Evolutionary conservation across 805 yeast genomes (phyloP).

Genomic region (Yarrowia sp.): DNA sequence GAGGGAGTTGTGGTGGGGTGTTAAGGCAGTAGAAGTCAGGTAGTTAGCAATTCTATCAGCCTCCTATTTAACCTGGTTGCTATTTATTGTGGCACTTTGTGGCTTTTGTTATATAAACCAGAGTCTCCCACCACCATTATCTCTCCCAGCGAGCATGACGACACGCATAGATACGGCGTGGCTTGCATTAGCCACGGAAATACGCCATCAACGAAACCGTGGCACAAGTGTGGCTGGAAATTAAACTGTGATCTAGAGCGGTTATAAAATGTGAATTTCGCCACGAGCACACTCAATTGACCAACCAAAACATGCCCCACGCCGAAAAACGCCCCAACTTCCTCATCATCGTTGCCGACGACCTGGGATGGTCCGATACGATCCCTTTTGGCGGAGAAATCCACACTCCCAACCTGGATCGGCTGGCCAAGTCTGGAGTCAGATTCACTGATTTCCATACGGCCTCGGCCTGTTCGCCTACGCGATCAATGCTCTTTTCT

Average conservation of each 20-base stretch:
- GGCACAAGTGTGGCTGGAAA: conserved; percentile 21
- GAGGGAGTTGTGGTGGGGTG: neutral
- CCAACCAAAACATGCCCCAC: neutral
- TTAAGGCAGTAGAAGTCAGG: too few relatives aligned
- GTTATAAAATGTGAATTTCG: neutral
- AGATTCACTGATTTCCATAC: conserved; percentile 60
- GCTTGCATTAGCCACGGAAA: conserved; percentile 17
- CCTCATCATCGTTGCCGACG: conserved; percentile 56
- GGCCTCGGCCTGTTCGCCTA: conserved; percentile 64
- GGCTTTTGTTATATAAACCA: too few relatives aligned
- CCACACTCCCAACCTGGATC: conserved; percentile 51
- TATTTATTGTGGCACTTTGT: too few relatives aligned
- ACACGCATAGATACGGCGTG: conserved; percentile 23
- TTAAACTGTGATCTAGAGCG: neutral
- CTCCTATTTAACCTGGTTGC: neutral
- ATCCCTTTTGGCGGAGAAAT: conserved; percentile 53
- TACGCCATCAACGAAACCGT: conserved; percentile 2
- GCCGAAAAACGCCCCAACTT: conserved; percentile 40
- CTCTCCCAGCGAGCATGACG: neutral
- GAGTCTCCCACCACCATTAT: too few relatives aligned
- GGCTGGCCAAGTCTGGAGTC: conserved; percentile 47
- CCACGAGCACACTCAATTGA: neutral
- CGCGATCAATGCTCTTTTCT: conserved; percentile 57
- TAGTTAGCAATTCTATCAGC: neutral
- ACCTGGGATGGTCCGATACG: conserved; percentile 57